phyloP scores from a whole-genome alignment of 768 basidiomycete species.

The Tulasnella sp. region DNA sequence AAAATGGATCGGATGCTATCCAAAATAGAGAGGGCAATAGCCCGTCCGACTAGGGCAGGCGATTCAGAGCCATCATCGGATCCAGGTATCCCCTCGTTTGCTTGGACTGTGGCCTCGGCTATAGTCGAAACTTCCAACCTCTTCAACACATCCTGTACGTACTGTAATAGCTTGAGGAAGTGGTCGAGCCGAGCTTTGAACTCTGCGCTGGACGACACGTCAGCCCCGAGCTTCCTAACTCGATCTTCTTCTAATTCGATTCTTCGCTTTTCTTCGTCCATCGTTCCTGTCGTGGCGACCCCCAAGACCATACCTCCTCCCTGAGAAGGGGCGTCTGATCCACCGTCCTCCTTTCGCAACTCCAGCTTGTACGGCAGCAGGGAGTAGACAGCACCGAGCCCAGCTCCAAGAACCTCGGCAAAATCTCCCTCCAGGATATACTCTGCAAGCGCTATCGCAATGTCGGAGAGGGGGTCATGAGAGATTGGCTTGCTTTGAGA shows the following conservation, averaged over 20 bases:
- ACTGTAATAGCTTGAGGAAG: conserved; percentile 86
- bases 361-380: conserved; percentile 82
- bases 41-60: conserved; percentile 65
- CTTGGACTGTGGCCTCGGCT: background rate
- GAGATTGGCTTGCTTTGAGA: background rate
- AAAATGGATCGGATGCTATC: conserved; percentile 81
- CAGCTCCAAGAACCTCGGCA: conserved; percentile 93
- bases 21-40: conserved; percentile 78
- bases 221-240: conserved; percentile 59
- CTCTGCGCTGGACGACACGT: conserved; percentile 67
- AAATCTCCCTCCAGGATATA: conserved; percentile 97
- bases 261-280: conserved; percentile 44
- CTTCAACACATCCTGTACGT: conserved; percentile 81
- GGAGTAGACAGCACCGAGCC: conserved; percentile 89
- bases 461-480: conserved; percentile 75
- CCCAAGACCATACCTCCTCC: conserved; percentile 66
- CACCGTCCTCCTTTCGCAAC: conserved; percentile 41
- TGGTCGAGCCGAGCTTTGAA: conserved; percentile 79
- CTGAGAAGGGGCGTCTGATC: conserved; percentile 14
- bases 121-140: conserved; percentile 36
- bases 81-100: conserved; percentile 40
- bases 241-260: conserved; percentile 52
- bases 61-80: conserved; percentile 41
- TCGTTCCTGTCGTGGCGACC: conserved; percentile 38
- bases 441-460: conserved; percentile 81